A percentile compares a stretch with the other conserved stretches of the same genome.
Evolutionary conservation across 2,329 filamentous ascomycete species (phyloP).

Genomic region (Aspergillus ruber): DNA sequence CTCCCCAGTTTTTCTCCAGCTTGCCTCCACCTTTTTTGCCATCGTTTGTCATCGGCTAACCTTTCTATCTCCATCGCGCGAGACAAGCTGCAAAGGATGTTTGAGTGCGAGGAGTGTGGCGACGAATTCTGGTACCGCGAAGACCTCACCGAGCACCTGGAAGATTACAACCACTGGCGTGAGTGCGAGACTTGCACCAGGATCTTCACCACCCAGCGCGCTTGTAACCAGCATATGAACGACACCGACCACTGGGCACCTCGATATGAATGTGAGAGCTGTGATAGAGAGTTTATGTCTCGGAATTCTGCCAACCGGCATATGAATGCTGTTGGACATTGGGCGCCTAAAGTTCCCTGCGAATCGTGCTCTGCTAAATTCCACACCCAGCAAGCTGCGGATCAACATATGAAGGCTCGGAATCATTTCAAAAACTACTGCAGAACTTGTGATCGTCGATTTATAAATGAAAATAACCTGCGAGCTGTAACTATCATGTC

Average conservation of each 20-base stretch:
- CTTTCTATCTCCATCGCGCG: background rate
- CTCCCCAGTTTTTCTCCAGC: background rate
- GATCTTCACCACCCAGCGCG: slow-evolving; percentile 6
- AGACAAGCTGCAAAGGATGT: background rate
- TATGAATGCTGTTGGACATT: slow-evolving; percentile 25
- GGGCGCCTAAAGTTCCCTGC: slow-evolving; percentile 16
- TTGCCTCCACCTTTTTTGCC: background rate
- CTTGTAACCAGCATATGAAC: slow-evolving; percentile 19
- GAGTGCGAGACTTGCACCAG: slow-evolving; percentile 19
- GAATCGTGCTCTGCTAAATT: slow-evolving; percentile 22
- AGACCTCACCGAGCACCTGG: slow-evolving; percentile 14
- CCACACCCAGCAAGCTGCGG: slow-evolving; percentile 7
- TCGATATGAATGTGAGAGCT: slow-evolving; percentile 24
- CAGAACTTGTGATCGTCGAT: slow-evolving; percentile 21
- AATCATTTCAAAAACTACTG: slow-evolving; percentile 27
- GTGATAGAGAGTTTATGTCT: slow-evolving; percentile 17
- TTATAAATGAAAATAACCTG: slow-evolving; percentile 27
- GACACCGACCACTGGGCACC: slow-evolving; percentile 12
- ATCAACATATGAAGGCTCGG: slow-evolving; percentile 20
- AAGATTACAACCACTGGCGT: slow-evolving; percentile 16
- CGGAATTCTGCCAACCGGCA: slow-evolving; percentile 21
- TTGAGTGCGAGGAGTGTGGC: slow-evolving; percentile 11
- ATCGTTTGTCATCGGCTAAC: background rate
- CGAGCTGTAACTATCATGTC: slow-evolving; percentile 16
- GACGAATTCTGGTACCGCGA: slow-evolving; percentile 5